Evolutionary conservation across 2,329 filamentous ascomycete genomes (phyloP).

Genomic region (Akanthomyces muscarius): DNA sequence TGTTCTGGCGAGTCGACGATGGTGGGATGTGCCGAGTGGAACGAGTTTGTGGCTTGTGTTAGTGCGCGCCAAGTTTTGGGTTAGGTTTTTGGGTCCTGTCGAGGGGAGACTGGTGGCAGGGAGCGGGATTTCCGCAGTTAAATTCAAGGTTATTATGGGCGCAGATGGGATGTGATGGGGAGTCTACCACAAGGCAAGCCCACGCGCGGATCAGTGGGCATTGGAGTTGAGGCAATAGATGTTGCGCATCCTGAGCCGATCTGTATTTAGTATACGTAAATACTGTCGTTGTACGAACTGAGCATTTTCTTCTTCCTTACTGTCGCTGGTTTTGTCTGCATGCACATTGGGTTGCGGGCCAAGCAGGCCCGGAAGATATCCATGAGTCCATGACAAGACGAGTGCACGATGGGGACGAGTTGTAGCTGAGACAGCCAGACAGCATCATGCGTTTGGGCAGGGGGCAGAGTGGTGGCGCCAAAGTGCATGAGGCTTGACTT

Average conservation of each 20-base stretch:
- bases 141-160: slow-evolving; percentile 1
- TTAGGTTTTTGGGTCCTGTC: too few species aligned
- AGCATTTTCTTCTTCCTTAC: too few species aligned
- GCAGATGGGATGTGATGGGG: background rate
- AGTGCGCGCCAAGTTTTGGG: background rate
- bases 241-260: background rate
- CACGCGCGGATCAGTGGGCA: background rate
- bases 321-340: too few species aligned
- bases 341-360: background rate
- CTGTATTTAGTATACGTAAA: background rate
- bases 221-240: background rate
- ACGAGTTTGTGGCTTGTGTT: background rate
- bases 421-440: background rate
- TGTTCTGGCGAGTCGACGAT: background rate
- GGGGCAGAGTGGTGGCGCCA: background rate
- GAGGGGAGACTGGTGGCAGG: background rate
- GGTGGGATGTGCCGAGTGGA: background rate
- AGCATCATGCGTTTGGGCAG: background rate
- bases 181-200: background rate
- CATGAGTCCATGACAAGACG: background rate
- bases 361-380: background rate
- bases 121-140: background rate
- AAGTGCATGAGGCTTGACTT: background rate
- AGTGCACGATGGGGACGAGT: background rate
- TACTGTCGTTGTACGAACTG: too few species aligned